Base-by-base conservation (phyloP, 192 early-diverging fungal species). In the Coemansia sp. region DNA sequence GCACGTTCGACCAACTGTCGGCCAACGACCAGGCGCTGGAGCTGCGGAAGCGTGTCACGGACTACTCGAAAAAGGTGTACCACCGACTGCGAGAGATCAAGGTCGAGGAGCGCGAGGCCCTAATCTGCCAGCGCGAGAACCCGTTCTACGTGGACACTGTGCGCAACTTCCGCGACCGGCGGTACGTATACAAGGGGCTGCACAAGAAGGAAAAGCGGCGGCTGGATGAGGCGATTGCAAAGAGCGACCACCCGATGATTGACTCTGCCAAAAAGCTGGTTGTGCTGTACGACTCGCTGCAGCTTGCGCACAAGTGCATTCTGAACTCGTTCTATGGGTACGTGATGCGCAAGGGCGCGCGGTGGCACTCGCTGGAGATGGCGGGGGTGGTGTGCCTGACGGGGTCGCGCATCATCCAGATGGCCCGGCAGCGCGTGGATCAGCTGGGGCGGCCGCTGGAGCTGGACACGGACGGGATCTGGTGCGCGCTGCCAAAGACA, bases 291-390 rank as follows among this genome's bases (percentile, higher is more conserved):
- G 97, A 99, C 70, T 99, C 97, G 15, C 84, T 99, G 48, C 97
- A 99, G 68, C 70, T 97, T 34, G 97, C 97, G 24, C 97, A 99
- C 84, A 99, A 99, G 83, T 95, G 90, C 74, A 90, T 92, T 76
- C 75, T 90, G 24, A 90, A 91, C 71, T 98, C 95, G 10, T 99
- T 97, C 72, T 98, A 98, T 63, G 97, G 97, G 17, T 99, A 99
- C 74, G 97, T 99, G 11, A 99, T 97, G 97, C 81, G 95, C 58
- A 99, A 95, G 82, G 95, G 95, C 5, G 91, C 95, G 1, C 87
- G 97, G 35, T 99, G 97, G 97, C 94, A 94, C 72, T 97, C 94
- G 8, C 88, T 99, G 83, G 94, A 97, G 76, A 99, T 99, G 97
- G 97, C 94, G 0, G 97, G 97, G 18, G 93, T 99, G 22, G 95